Evolutionary conservation across 2,329 filamentous ascomycete species (phyloP).

Genomic region (Teratosphaeria destructans): DNA sequence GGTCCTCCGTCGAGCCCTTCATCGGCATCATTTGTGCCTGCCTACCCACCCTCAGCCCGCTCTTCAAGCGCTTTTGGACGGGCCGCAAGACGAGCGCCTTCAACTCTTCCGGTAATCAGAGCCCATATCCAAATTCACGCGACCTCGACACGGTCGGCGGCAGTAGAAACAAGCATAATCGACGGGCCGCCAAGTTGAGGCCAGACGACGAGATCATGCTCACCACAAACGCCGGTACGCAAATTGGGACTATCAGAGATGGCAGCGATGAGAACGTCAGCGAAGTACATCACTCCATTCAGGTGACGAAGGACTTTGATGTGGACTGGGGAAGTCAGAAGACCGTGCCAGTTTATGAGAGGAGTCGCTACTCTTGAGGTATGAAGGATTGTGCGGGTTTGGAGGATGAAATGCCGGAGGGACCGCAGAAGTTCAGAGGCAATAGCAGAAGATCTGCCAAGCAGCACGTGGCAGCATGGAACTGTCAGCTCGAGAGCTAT

Average conservation of each 20-base stretch:
- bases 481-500: no score
- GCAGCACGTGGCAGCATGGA: no score
- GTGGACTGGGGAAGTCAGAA: slow-evolving; percentile 4
- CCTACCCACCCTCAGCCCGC: slow-evolving; percentile 6
- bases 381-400: background rate
- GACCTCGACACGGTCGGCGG: background rate
- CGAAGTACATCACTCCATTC: background rate
- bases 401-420: background rate
- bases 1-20: slow-evolving; percentile 6
- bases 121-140: background rate
- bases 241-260: background rate
- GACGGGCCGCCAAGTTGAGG: background rate
- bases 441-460: background rate
- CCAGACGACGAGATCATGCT: slow-evolving; percentile 3
- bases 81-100: background rate
- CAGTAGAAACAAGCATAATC: background rate
- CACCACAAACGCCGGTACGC: background rate
- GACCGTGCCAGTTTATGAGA: background rate
- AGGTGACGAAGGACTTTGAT: slow-evolving; percentile 3
- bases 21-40: slow-evolving; percentile 6
- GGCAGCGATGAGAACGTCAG: background rate
- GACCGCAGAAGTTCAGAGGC: background rate
- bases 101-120: background rate
- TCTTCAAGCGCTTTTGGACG: slow-evolving; percentile 3
- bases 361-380: background rate